These are phyloP conservation scores for Phytophthora pistaciae DNA, from an alignment of 352 stramenopile species.

Conservation along the genomic window DNA sequence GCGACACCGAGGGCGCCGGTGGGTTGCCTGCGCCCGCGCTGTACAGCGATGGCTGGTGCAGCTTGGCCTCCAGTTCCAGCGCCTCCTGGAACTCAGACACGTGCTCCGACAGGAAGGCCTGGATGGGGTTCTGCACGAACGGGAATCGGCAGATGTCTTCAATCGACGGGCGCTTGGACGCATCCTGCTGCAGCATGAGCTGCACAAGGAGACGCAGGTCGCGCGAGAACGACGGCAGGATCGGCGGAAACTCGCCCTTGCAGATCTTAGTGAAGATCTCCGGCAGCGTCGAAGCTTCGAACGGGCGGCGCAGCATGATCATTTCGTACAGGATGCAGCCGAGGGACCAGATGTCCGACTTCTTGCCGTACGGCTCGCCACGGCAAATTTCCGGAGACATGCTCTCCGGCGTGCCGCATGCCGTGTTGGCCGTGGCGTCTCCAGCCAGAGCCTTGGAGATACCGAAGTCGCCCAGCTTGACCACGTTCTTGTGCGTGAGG, in stretches of 20 bases:
- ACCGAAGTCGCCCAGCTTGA: conserved; percentile 91
- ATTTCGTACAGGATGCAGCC: conserved; percentile 92
- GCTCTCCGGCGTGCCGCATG: conserved; percentile 87
- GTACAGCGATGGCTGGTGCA: conserved; percentile 85
- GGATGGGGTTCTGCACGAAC: conserved; percentile 86
- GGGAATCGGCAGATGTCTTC: conserved; percentile 92
- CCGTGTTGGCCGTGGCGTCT: conserved; percentile 84
- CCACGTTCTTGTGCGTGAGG: conserved; percentile 86
- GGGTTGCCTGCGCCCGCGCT: conserved; percentile 44
- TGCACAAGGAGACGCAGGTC: conserved; percentile 86
- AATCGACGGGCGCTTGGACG: conserved; percentile 87
- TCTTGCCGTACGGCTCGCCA: conserved; percentile 89
- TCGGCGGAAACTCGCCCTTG: conserved; percentile 86
- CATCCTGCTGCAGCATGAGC: conserved; percentile 90
- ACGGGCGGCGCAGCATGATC: conserved; percentile 89
- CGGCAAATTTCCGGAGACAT: conserved; percentile 92
- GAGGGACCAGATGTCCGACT: conserved; percentile 92
- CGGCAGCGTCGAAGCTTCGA: conserved; percentile 81
- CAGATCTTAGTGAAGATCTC: conserved; percentile 93
- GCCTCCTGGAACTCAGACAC: conserved; percentile 89
- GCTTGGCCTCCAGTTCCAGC: conserved; percentile 86
- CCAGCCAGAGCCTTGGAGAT: conserved; percentile 88
- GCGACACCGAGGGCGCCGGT: conserved; percentile 47
- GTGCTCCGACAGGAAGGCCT: conserved; percentile 87
- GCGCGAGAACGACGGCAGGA: conserved; percentile 80